Conservation (phyloP, 2,329 filamentous ascomycete species). For the Pleoardoris graminearum region DNA sequence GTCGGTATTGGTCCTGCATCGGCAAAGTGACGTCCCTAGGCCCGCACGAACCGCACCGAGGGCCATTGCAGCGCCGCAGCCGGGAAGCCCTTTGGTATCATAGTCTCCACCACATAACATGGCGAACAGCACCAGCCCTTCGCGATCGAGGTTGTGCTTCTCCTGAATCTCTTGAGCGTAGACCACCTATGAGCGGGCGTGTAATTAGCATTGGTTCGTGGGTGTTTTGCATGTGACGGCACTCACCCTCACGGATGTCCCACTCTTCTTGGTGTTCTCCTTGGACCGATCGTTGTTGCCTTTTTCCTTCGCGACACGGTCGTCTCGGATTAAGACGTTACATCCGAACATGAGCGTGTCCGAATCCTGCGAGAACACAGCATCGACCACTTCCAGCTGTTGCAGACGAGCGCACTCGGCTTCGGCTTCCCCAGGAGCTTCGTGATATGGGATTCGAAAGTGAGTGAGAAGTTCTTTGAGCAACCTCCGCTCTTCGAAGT, state of each 20-base stretch:
- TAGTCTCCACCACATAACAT: conserved; percentile 51
- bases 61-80: conserved; percentile 43
- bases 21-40: conserved; percentile 37
- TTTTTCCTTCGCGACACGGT: conserved; percentile 30
- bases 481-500: conserved; percentile 37
- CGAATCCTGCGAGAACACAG: conserved; percentile 54
- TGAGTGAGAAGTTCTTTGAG: conserved; percentile 45
- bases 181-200: conserved; percentile 26
- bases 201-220: not conserved
- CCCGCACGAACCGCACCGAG: conserved; percentile 29
- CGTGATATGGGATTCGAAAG: conserved; percentile 49
- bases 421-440: conserved; percentile 54
- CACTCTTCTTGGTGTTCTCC: conserved; percentile 38
- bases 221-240: not conserved
- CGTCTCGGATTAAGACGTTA: conserved; percentile 46
- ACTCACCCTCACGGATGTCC: conserved; percentile 26
- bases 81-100: conserved; percentile 38
- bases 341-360: conserved; percentile 56
- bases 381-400: conserved; percentile 50
- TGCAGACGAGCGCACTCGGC: conserved; percentile 55
- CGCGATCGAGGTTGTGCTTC: conserved; percentile 36
- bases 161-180: conserved; percentile 31
- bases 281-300: conserved; percentile 25
- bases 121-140: conserved; percentile 47
- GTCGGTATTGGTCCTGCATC: conserved; percentile 22